Evolutionary conservation across 192 early-diverging fungal genomes (phyloP), one percentile per base, ranked within the genome.

Genomic region (Coemansia sp.): DNA sequence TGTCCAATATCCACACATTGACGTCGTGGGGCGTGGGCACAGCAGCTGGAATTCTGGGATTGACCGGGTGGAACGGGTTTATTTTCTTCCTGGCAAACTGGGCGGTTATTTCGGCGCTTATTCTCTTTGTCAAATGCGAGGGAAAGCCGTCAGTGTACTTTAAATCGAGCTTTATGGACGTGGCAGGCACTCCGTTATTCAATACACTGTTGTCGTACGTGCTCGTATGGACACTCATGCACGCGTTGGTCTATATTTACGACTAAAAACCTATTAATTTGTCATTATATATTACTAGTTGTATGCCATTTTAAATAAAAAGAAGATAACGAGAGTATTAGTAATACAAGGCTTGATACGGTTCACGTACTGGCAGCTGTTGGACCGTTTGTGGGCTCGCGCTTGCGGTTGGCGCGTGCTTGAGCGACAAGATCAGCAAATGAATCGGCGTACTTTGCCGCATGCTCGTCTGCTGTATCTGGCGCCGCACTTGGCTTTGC

Each of bases 11-110:
- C 9, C 82, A 83, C 53, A 83, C 82, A 24, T 43, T 83, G 20
- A 69, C 70, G 20, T 76, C 73, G 54, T 79, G 73, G 73, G 73
- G 71, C 61, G 83, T 89, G 14, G 94, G 94, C 47, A 85, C 87
- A 14, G 90, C 93, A 18, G 94, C 93, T 20, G 94, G 94, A 35
- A 92, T 94, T 66, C 85, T 95, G 35, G 93, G 93, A 1, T 83
- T 97, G 57, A 91, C 91, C 5, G 89, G 92, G 24, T 84, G 87
- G 65, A 83, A 81, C 45, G 94, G 94, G 47, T 95, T 95, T 68
- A 82, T 89, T 54, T 95, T 93, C 75, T 97, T 94, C 70, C 71
- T 84, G 20, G 56, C 84, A 23, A 85, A 79, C 45, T 93, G 91
- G 73, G 61, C 82, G 10, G 69, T 91, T 20, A 72, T 91, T 26